Evolutionary conservation across 768 basidiomycete species (phyloP), one percentile per base, ranked within the genome.

Genomic region (Cystoderma amianthinum): DNA sequence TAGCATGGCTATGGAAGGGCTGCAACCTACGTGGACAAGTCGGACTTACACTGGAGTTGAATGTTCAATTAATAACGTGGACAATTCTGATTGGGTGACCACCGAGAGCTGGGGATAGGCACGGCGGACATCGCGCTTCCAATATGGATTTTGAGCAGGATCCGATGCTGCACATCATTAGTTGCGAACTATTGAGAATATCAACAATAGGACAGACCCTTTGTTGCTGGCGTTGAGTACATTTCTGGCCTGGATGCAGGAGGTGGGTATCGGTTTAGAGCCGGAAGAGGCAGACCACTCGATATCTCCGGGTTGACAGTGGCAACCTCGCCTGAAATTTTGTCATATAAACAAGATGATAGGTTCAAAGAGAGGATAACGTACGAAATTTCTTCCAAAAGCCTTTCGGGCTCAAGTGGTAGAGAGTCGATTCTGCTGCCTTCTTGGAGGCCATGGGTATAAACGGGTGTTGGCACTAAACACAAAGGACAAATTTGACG

Each of bases 321-420:
- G 18, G 82, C 72, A 5, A 74, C 82, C 57, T 95, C 89, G 43
- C 90, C 92, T 95, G 64, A 38, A 32, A 36, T 36, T 48, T 3
- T 47, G 39, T 47, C 20, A 18, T 32, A 15, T 30, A 30, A 1
- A 4, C 20, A 15, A 21, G 17, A 33, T n/a, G 15, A 41, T 15
- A 32, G 20, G 25, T 7, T 9, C 32, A 2, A 22, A 25, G 32
- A 23, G 2, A 28, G 5, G 13, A 5, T 12, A 46, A 71, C 89
- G 45, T 52, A 92, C 92, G 80, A 57, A 96, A 91, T 69, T 86
- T 91, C 78, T 94, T 95, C 93, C 93, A 95, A 60, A 95, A 94
- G 6, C 93, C 92, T 62, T 84, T 81, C 18, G 86, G 82, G 53
- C 77, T 79, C 52, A 91, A 76, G 58, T 96, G 93, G 63, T 96